These are phyloP conservation scores for Plantago coronopus DNA, from an alignment of 305 asterid genomes.

Conservation along the genomic window DNA sequence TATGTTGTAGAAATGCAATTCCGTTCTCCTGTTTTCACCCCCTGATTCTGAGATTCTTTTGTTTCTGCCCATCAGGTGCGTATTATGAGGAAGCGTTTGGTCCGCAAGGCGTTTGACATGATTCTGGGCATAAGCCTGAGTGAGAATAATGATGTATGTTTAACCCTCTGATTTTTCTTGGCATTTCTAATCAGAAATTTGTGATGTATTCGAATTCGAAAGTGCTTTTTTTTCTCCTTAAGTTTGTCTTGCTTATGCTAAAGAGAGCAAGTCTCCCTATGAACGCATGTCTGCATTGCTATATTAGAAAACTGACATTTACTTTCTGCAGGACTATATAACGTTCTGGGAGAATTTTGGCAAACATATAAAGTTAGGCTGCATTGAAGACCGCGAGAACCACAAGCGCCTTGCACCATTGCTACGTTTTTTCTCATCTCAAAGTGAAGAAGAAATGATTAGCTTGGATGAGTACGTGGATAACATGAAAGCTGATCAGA, in stretches of 20 bases:
- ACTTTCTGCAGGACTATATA: constrained; percentile 66
- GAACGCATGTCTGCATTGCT: too few relatives aligned
- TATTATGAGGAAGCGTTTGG: constrained; percentile 94
- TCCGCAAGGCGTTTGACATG: constrained; percentile 98
- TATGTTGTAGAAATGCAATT: background rate
- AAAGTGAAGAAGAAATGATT: constrained; percentile 75
- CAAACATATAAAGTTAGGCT: constrained; percentile 81
- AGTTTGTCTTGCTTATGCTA: background rate
- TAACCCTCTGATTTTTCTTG: constrained; percentile 14
- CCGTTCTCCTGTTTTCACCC: background rate
- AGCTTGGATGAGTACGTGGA: constrained; percentile 93
- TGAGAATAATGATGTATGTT: constrained; percentile 67
- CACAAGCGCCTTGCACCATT: constrained; percentile 96
- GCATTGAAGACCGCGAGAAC: constrained; percentile 96
- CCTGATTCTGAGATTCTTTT: constrained; percentile 13
- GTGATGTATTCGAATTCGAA: constrained; percentile 3
- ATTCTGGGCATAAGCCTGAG: constrained; percentile 89
- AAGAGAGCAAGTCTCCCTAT: too few relatives aligned
- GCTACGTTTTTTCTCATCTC: constrained; percentile 85
- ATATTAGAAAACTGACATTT: background rate
- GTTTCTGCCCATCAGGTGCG: constrained; percentile 55
- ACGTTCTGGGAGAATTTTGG: constrained; percentile 92
- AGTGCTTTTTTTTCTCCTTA: constrained; percentile 13
- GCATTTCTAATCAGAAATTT: background rate
- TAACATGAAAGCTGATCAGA: constrained; percentile 91